Base-by-base conservation (phyloP, 2,329 filamentous ascomycete species). In the Colletotrichum eleusines region DNA sequence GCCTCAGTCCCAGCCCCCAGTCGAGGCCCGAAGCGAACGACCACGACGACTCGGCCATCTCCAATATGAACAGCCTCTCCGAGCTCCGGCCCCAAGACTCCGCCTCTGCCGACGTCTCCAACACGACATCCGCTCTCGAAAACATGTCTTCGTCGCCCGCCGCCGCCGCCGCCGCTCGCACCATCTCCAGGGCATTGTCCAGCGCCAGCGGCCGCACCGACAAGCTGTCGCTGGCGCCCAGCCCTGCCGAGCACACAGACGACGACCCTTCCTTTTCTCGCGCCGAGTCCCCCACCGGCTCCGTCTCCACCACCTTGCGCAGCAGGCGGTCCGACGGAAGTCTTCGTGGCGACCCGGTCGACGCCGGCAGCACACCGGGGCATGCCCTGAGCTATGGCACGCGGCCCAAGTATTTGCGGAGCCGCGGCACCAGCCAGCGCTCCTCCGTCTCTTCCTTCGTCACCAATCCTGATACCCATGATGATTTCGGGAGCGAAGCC, bases 401-500 rank as follows among this genome's bases (percentile, higher is more conserved):
- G 60, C 83, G 86, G 42, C 88, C 88, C 16, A 89, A 86, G 73
- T 90, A 88, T 73, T 79, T 91, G 23, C 85, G 86, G 64, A 90
- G 87, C 76, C 84, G 87, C 44, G 84, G 86, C 75, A 83, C 82
- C 44, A 90, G 88, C 76, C 86, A 89, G 74, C 83, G 87, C 64
- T 91, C 89, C 5, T 91, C 89, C 1, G 83, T 87, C 3, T 91
- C 89, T 1, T 91, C 89, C 1, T 86, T 88, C 50, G 77, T 83
- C n/a, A 86, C 86, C 20, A 88, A 86, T 61, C 78, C 83, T 2
- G 87, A 88, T n/a, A 81, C 81, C 6, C 80, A 85, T 54, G 87
- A 89, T 44, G 91, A 93, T 72, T 84, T 83, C 11, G 89, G 89
- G n/a, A 95, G 91, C 76, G 94, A 97, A 74, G 87, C 87, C 5